Percentiles rank a stretch among this genome's conserved stretches.
These are phyloP conservation scores for Prinsepia uniflora DNA, from an alignment of 306 rosid species.

Conservation along the genomic window DNA sequence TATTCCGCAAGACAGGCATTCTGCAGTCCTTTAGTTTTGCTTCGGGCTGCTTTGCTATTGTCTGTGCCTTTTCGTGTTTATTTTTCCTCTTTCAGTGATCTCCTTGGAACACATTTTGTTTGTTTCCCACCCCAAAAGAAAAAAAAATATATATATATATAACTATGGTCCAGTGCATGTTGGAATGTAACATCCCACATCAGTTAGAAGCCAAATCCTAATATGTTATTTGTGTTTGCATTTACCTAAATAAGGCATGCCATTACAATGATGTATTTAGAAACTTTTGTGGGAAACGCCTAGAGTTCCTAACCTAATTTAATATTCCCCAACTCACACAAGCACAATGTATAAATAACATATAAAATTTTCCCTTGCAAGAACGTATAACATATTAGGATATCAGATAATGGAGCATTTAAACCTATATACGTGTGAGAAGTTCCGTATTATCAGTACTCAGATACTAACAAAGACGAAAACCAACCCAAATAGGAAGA, in stretches of 20 bases:
- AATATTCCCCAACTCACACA: background rate
- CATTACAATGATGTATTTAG: background rate
- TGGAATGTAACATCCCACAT: background rate
- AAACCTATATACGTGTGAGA: background rate
- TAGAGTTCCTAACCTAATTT: background rate
- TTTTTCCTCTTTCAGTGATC: too few species aligned
- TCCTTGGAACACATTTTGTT: too few species aligned
- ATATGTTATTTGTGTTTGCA: background rate
- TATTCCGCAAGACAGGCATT: too few species aligned
- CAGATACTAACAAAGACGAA: background rate
- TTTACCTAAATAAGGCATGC: background rate
- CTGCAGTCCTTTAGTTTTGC: too few species aligned
- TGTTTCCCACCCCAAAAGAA: too few species aligned
- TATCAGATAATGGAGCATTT: background rate
- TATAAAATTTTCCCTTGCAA: background rate
- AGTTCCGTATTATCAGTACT: background rate
- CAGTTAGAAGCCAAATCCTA: background rate
- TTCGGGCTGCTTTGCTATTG: too few species aligned
- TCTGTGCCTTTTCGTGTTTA: too few species aligned
- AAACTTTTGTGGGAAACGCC: background rate
- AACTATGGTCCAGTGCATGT: background rate
- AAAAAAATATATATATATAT: too few species aligned
- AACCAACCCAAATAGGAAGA: background rate
- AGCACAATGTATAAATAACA: background rate
- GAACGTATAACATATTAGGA: background rate